Base-by-base conservation (phyloP, 192 early-diverging fungal species). In the Mortierella alpina region DNA sequence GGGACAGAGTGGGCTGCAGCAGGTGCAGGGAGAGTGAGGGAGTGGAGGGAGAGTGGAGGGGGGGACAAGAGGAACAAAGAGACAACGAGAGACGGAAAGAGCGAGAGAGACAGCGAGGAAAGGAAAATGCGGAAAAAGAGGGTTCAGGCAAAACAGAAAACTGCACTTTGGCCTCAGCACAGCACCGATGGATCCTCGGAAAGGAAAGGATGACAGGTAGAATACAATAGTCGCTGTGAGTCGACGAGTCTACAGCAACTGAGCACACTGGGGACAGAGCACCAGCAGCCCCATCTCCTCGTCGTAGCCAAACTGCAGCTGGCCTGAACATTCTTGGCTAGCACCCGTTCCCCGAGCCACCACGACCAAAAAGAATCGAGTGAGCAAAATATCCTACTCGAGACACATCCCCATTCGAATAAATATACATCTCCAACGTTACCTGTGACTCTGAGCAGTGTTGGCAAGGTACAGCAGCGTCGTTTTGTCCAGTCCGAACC, bases 251-350 rank as follows among this genome's bases (percentile, higher is more conserved):
- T n/a, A 79, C 9, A 64, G 69, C 22, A 79, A 47, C 17, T 72
- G 54, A 15, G 68, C 77, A 60, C 77, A 80, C 12, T 66, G 51
- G 6, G 66, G 22, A 22, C 77, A 80, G 7, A 72, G 12, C 23
- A 72, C 8, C 45, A 80, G 49, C 46, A 80, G 45, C 2, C 77
- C 77, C 12, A 61, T 72, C 0, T 68, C 77, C 31, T 63, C 59
- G 44, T 80, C 77, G 50, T 67, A 68, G 1, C 44, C 70, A 42
- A 80, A 7, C 31, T 72, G 66, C 6, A 80, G 52, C 8, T 39
- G 64, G 2, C 70, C 65, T 17, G 54, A 17, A 47, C 77, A 80
- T 15, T 40, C 31, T 13, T 63, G 65, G 52, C 77, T 80, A 64
- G 4, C 8, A 63, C 31, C 31, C 31, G 31, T 31, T 31, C 31